These are phyloP conservation scores for Kernera saxatilis DNA, from an alignment of 345 rosid species.

Conservation along the genomic window DNA sequence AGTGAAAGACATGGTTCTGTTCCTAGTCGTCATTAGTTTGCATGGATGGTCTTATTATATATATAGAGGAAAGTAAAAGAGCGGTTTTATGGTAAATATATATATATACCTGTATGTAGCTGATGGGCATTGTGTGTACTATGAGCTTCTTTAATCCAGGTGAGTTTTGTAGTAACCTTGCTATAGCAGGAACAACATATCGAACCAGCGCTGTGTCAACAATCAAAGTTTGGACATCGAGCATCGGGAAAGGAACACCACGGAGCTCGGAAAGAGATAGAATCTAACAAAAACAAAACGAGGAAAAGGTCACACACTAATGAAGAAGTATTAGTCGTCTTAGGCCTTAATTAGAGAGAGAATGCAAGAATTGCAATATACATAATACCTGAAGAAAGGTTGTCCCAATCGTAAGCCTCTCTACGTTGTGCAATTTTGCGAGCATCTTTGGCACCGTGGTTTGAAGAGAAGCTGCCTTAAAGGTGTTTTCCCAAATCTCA, in stretches of 20 bases:
- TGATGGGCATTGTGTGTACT: neutral
- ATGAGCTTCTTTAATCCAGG: constrained; percentile 21
- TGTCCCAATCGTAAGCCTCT: constrained; percentile 6
- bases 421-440: neutral
- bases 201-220: neutral
- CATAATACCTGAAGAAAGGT: constrained; percentile 10
- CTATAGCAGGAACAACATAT: constrained; percentile 8
- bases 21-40: no score
- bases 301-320: neutral
- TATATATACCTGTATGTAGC: neutral
- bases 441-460: neutral
- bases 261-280: neutral
- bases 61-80: no score
- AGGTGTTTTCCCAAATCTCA: no score
- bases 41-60: no score
- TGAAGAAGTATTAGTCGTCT: no score
- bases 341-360: no score
- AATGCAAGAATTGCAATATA: neutral
- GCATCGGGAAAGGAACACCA: constrained; percentile 4
- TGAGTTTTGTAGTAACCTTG: constrained; percentile 11
- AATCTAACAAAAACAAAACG: neutral
- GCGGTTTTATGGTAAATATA: neutral
- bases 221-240: neutral
- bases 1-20: no score
- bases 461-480: no score